Evolutionary conservation across 2,329 filamentous ascomycete genomes (phyloP).

Genomic region (Elsinoe australis): DNA sequence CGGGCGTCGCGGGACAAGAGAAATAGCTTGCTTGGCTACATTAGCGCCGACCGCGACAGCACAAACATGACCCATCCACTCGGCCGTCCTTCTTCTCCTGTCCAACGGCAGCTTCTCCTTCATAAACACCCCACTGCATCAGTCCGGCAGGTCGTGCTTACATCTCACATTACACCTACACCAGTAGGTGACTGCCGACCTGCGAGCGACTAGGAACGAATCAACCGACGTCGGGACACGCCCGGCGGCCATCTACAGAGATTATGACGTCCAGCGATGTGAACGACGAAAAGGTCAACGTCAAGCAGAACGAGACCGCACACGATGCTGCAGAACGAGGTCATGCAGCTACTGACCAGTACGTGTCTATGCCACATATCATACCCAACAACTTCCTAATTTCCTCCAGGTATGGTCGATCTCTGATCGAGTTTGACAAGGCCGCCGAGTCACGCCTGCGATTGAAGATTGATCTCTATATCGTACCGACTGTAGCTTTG

Average conservation of each 20-base stretch:
- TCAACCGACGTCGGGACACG: too few species aligned
- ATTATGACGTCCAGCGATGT: constrained; percentile 8
- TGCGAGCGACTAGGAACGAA: too few species aligned
- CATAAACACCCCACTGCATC: not conserved
- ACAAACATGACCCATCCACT: too few species aligned
- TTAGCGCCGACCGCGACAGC: too few species aligned
- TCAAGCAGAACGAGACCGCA: constrained; percentile 21
- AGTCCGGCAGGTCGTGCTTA: not conserved
- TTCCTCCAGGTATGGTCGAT: constrained; percentile 41
- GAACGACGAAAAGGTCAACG: not conserved
- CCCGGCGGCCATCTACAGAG: too few species aligned
- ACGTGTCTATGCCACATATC: constrained; percentile 17
- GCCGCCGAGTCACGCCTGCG: constrained; percentile 52
- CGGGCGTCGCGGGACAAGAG: constrained; percentile 8
- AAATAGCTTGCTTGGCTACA: not conserved
- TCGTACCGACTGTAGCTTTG: constrained; percentile 58
- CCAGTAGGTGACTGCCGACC: too few species aligned
- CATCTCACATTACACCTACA: not conserved
- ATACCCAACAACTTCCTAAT: constrained; percentile 12
- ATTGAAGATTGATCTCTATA: constrained; percentile 57
- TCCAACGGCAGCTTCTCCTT: not conserved
- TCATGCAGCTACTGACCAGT: constrained; percentile 44
- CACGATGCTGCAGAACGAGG: constrained; percentile 39
- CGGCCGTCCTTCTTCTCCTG: constrained; percentile 2
- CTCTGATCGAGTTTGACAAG: constrained; percentile 49